Conservation (phyloP, 805 yeast genomes). For the Komagataella pseudopastoris region DNA sequence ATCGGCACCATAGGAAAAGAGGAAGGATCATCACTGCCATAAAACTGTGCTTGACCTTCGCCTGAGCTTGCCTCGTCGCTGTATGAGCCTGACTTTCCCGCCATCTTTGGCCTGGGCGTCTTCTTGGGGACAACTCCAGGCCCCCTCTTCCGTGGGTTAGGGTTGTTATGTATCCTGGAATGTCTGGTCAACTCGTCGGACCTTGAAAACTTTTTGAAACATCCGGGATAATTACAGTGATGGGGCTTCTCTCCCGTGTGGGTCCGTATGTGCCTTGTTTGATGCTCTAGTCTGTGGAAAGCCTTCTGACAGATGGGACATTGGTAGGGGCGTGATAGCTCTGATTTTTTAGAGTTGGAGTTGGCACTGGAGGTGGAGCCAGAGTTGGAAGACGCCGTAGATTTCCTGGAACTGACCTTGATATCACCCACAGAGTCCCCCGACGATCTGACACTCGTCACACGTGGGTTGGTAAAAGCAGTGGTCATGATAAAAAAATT, state of each 20-base stretch:
- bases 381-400: conserved; percentile 6
- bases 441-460: neutral
- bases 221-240: conserved; percentile 59
- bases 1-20: neutral
- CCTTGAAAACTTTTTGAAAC: conserved; percentile 53
- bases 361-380: neutral
- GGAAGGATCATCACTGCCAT: neutral
- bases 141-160: conserved; percentile 42
- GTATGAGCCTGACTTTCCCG: neutral
- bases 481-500: neutral
- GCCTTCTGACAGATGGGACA: conserved; percentile 68
- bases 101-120: neutral
- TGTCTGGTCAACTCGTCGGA: conserved; percentile 69
- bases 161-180: conserved; percentile 58
- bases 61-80: neutral
- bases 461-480: neutral
- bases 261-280: conserved; percentile 65
- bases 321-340: conserved; percentile 39
- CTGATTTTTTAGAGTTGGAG: neutral
- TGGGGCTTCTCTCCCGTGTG: conserved; percentile 80
- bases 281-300: conserved; percentile 65
- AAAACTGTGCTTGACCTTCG: neutral
- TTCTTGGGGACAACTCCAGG: neutral
- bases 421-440: neutral
- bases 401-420: conserved; percentile 6